Base-by-base conservation (phyloP, 495 filamentous ascomycete species). In the Pyronema domesticum region DNA sequence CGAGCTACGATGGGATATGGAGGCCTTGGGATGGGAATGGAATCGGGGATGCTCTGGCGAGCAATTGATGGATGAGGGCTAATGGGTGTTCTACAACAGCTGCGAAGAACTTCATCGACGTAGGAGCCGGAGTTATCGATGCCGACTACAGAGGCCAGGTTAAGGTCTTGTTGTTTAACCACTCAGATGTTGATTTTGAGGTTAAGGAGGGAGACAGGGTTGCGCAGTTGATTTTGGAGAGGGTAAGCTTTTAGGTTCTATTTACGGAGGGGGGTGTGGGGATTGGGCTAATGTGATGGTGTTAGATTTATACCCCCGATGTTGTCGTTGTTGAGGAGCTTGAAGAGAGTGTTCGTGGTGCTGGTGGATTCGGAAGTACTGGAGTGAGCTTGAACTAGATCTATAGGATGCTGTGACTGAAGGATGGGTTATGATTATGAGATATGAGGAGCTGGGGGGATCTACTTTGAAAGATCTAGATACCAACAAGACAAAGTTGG, bases 61-160 rank as follows among this genome's bases (percentile, higher is more conserved):
- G 23, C 1, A 30, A 30, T 30, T 30, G 23, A 30, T 30, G 23
- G 23, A 30, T 30, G 23, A 30, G 23, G 23, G 23, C 23, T 30
- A 30, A 30, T 30, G 23, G 23, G 1, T 30, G 5, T 30, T 30
- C 5, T 30, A 30, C 5, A 30, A 30, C 5, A 30, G 89, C 89
- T 3, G 74, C 81, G 43, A 95, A 95, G 70, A 79, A 94, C 71
- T 86, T 85, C 72, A 95, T 98, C 67, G 86, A 95, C 68, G 85
- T 82, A 1, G 86, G 89, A 54, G 91, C 91, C 2, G 91, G 91
- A 35, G 91, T 98, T 51, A 94, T 98, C 65, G 91, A 98, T 71
- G 86, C 89, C 7, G 91, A 98, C 19, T 98, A 98, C 73, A 78
- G 91, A 19, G 91, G 91, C 14, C 84, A 83, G 57, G 82, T 98